Evolutionary conservation across 495 filamentous ascomycete genomes (phyloP).

Genomic region (Aspergillus wentii): DNA sequence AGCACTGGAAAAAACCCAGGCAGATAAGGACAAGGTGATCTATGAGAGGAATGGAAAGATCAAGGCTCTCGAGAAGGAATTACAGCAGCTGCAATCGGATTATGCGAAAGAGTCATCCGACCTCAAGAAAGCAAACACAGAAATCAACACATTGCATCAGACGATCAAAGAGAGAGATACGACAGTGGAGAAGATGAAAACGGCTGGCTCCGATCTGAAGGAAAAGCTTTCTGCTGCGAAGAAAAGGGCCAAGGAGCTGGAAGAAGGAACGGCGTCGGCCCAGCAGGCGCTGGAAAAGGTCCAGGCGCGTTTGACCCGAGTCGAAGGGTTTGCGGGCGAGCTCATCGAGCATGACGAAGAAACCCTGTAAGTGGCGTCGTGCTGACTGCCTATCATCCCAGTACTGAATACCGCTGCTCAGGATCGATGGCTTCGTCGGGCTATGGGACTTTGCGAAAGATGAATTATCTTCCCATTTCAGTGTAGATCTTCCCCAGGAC

Average conservation of each 20-base stretch:
- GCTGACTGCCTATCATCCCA: too few species aligned
- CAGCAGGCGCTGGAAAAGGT: slow-evolving; percentile 5
- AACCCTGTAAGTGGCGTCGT: slow-evolving; percentile 13
- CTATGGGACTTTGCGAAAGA: slow-evolving; percentile 13
- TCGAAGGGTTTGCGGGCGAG: slow-evolving; percentile 8
- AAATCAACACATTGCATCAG: slow-evolving; percentile 9
- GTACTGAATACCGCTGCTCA: slow-evolving; percentile 6
- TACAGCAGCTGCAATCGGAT: slow-evolving; percentile 4
- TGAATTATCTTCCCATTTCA: slow-evolving; percentile 9
- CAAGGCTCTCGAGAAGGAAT: slow-evolving; percentile 1
- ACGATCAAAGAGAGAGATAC: slow-evolving; percentile 12
- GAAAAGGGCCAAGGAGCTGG: slow-evolving; percentile 4
- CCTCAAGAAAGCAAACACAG: slow-evolving; percentile 5
- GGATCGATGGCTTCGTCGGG: slow-evolving; percentile 7
- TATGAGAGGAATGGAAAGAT: slow-evolving; percentile 3
- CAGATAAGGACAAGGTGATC: slow-evolving; percentile 6
- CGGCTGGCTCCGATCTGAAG: slow-evolving; percentile 4
- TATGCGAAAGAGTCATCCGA: slow-evolving; percentile 4
- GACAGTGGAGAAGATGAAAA: slow-evolving; percentile 9
- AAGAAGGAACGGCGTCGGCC: slow-evolving; percentile 5
- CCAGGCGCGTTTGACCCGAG: slow-evolving; percentile 2
- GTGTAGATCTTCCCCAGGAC: slow-evolving; percentile 10
- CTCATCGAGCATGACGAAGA: slow-evolving; percentile 9
- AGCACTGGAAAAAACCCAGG: slow-evolving; percentile 3
- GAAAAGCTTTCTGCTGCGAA: background rate